These are phyloP conservation scores for Haplosporangium sp. DNA, from an alignment of 371 early-diverging fungal species.

Conservation along the genomic window DNA sequence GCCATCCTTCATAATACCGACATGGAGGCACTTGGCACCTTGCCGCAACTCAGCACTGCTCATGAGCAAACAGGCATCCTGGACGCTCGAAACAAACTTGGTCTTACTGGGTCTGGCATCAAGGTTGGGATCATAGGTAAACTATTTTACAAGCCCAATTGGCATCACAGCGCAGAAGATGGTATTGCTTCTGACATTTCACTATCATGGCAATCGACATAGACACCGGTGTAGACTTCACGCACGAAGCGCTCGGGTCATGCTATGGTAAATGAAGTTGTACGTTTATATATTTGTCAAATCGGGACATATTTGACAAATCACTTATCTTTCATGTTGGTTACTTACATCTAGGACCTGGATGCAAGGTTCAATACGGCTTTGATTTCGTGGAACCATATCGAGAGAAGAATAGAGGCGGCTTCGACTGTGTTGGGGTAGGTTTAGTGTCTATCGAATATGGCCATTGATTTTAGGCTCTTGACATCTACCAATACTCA, in stretches of 20 bases:
- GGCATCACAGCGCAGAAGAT: too few relatives aligned
- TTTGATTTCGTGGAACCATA: slow-evolving; percentile 66
- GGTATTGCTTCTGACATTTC: too few relatives aligned
- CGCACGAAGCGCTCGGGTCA: slow-evolving; percentile 82
- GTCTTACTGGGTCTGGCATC: slow-evolving; percentile 67
- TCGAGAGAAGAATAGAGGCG: slow-evolving; percentile 8
- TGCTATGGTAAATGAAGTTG: slow-evolving; percentile 61
- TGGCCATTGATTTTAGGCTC: not conserved
- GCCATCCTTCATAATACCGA: slow-evolving; percentile 25
- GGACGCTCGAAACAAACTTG: slow-evolving; percentile 23
- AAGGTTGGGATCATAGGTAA: slow-evolving; percentile 73
- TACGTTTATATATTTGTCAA: not conserved
- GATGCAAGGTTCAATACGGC: slow-evolving; percentile 61
- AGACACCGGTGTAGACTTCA: slow-evolving; percentile 65
- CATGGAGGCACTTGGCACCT: slow-evolving; percentile 10
- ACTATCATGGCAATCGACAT: not conserved
- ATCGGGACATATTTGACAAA: not conserved
- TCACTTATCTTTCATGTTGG: not conserved
- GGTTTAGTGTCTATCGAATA: not conserved
- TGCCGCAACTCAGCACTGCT: slow-evolving; percentile 39
- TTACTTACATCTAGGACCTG: slow-evolving; percentile 41
- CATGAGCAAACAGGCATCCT: slow-evolving; percentile 42
- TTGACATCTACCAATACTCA: not conserved
- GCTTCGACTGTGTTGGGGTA: slow-evolving; percentile 49
- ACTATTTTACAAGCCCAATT: too few relatives aligned